These are phyloP conservation scores for Syncephalastrum monosporum DNA, from an alignment of 371 early-diverging fungal species.

Conservation along the genomic window DNA sequence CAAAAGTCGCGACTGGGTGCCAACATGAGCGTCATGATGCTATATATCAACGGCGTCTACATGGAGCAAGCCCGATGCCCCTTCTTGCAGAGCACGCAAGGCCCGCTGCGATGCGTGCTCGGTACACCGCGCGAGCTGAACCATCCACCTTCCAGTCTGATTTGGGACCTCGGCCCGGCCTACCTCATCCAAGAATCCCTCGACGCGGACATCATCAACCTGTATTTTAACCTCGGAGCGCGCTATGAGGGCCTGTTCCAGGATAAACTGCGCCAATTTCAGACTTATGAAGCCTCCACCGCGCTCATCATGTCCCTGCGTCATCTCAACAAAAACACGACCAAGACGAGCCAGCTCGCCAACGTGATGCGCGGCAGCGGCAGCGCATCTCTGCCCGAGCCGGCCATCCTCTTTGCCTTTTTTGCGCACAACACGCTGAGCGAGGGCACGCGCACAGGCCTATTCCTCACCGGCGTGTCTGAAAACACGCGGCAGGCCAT, in stretches of 20 bases:
- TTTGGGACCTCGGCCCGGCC: conserved; percentile 71
- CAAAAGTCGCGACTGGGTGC: conserved; percentile 56
- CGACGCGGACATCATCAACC: conserved; percentile 58
- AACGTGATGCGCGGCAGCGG: conserved; percentile 56
- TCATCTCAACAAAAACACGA: conserved; percentile 32
- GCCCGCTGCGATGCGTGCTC: conserved; percentile 37
- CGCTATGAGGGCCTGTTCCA: conserved; percentile 69
- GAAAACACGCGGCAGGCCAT: conserved; percentile 24
- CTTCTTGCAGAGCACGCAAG: conserved; percentile 53
- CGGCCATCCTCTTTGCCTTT: conserved; percentile 65
- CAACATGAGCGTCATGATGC: conserved; percentile 51
- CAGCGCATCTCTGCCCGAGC: conserved; percentile 53
- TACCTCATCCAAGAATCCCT: conserved; percentile 63
- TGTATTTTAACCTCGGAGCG: conserved; percentile 65
- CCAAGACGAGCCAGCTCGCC: conserved; percentile 43
- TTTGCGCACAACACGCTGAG: conserved; percentile 57
- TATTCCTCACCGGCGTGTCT: conserved; percentile 39
- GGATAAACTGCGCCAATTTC: conserved; percentile 66
- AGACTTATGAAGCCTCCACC: conserved; percentile 67
- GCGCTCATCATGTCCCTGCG: conserved; percentile 53
- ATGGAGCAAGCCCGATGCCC: conserved; percentile 60
- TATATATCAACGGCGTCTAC: conserved; percentile 66
- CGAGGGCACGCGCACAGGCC: conserved; percentile 44
- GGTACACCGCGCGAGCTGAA: conserved; percentile 39
- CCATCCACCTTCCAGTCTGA: conserved; percentile 20